Evolutionary conservation across 768 basidiomycete genomes (phyloP).

Genomic region (Nidularia pulvinata): DNA sequence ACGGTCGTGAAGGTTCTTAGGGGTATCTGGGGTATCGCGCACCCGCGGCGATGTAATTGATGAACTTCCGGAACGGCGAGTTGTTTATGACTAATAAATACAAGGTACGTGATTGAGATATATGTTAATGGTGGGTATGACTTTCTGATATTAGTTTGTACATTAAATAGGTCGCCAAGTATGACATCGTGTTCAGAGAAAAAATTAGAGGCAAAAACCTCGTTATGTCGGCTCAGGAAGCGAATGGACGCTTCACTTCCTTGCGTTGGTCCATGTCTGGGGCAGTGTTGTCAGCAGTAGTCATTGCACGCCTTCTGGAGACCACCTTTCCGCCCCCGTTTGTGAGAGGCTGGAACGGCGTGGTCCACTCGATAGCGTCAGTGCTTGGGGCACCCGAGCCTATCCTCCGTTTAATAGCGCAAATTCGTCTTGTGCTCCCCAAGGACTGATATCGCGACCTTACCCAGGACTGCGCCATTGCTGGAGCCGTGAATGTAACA

Average conservation of each 20-base stretch:
- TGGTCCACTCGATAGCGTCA: not conserved
- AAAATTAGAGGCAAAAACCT: not conserved
- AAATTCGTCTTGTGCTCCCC: constrained; percentile 1
- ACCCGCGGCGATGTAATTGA: not conserved
- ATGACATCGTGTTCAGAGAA: not conserved
- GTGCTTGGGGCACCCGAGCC: constrained; percentile 8
- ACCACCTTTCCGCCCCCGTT: not conserved
- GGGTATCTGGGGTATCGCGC: constrained; percentile 13
- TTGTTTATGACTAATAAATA: not conserved
- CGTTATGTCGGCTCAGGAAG: constrained; percentile 3
- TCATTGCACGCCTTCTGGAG: constrained; percentile 11
- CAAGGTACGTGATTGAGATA: not conserved
- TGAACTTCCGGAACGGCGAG: not conserved
- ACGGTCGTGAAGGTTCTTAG: not conserved
- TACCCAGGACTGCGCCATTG: constrained; percentile 8
- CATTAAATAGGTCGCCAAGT: not conserved
- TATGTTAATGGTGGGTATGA: not conserved
- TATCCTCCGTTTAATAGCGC: constrained; percentile 8
- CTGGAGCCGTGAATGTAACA: constrained; percentile 7
- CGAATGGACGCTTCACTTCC: constrained; percentile 12
- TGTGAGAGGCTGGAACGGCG: not conserved
- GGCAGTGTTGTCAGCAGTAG: constrained; percentile 7
- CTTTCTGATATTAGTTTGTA: not conserved
- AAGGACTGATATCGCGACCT: not conserved
- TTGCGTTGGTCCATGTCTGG: constrained; percentile 1